A percentile compares a stretch with the other conserved stretches of the same genome.
Conservation (phyloP, 495 filamentous ascomycete genomes). For the Aspergillus nidulans region DNA sequence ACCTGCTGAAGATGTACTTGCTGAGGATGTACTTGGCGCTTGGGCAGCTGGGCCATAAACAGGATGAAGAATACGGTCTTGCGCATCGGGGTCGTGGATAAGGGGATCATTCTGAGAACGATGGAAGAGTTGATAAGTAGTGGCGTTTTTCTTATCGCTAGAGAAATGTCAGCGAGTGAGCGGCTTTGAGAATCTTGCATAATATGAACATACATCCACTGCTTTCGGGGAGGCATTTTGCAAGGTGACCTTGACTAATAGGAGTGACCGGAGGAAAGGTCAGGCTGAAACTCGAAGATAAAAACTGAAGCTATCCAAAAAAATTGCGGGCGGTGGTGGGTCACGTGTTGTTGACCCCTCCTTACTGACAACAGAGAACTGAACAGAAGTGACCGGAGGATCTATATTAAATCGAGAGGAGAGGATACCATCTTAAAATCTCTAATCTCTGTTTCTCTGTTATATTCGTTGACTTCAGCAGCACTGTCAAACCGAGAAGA, state of each 20-base stretch:
- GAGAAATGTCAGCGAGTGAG: conserved; percentile 1
- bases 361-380: not conserved
- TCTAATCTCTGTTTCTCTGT: not conserved
- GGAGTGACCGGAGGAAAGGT: not conserved
- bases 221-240: conserved; percentile 71
- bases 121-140: conserved; percentile 88
- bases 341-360: conserved; percentile 12
- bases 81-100: conserved; percentile 79
- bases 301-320: conserved; percentile 12
- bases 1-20: conserved; percentile 28
- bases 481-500: not conserved
- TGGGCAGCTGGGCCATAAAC: conserved; percentile 29
- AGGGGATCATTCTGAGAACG: conserved; percentile 94
- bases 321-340: conserved; percentile 13
- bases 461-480: not conserved
- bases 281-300: not conserved
- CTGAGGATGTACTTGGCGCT: conserved; percentile 23
- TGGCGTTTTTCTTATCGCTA: conserved; percentile 91
- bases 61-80: conserved; percentile 72
- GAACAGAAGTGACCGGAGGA: not conserved
- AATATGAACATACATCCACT: conserved; percentile 74
- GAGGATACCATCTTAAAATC: no score
- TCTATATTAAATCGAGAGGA: not conserved
- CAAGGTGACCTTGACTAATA: not conserved
- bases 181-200: not conserved